Base-by-base conservation (phyloP, 2,329 filamentous ascomycete genomes). In the Phaeosphaeriaceae sp. region DNA sequence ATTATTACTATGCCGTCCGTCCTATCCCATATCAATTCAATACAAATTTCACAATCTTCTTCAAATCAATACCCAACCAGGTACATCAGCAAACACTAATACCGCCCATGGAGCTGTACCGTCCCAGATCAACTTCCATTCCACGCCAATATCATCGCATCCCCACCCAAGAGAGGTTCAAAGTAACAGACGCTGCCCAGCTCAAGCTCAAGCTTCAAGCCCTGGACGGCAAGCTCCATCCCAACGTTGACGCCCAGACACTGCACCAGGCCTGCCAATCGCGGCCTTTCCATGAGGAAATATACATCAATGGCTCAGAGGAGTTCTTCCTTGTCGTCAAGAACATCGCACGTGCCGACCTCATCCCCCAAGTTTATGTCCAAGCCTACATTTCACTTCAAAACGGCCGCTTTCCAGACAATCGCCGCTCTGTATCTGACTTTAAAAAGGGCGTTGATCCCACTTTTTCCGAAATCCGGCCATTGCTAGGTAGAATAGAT, bases 381-480 rank as follows among this genome's bases (percentile, higher is more conserved):
- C 47, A 57, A 29, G 63, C 63, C 21, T 66, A 60, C 41, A 42
- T 36, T n/a, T 37, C 55, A 3, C 49, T 60, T 5, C 41, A 55
- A 6, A 50, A 50, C 1, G 50, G 52, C 9, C 49, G 54, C 18
- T 52, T 47, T 0, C 62, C 54, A 21, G 43, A 55, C 8, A 68
- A 68, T 21, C 42, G 16, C 6, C 51, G 50, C 33, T 44, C 28
- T 8, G 38, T 48, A 9, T 52, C 50, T 8, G 47, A 59, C 9
- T 54, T 48, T 20, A 46, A 13, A 7, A 53, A 48, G 37, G 58
- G 53, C 11, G 43, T 52, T 23, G 54, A 58, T 18, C 58, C 62
- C 15, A 63, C 48, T 2, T 65, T 65, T 36, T 66, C 66, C 9
- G 51, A 57, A 6, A 45, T 67, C 18, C 53, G 63, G 6, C 20